Percentiles rank a stretch among this genome's conserved stretches.
Conservation (phyloP, 257 asterid genomes). For the Galeopsis tetrahit region DNA sequence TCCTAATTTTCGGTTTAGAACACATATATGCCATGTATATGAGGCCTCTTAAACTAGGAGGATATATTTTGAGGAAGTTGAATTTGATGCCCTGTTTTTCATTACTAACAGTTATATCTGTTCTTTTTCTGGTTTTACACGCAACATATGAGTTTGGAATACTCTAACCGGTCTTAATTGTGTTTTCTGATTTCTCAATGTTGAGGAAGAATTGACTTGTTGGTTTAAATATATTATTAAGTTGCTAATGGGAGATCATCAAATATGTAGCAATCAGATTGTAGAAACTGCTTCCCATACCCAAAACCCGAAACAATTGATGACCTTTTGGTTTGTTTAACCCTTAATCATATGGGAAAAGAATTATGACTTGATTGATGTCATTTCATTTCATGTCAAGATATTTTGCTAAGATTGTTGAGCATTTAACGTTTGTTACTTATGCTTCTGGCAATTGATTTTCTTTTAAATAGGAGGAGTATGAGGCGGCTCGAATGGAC, state of each 20-base stretch:
- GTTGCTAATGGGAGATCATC: neutral
- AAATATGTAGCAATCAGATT: conserved; percentile 5
- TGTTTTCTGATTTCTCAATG: conserved; percentile 22
- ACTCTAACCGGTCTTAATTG: neutral
- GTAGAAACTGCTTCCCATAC: conserved; percentile 10
- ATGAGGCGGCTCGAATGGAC: conserved; percentile 93
- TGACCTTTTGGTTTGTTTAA: conserved; percentile 13
- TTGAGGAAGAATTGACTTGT: conserved; percentile 21
- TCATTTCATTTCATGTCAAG: conserved; percentile 16
- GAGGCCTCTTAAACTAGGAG: conserved; percentile 19
- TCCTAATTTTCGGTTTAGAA: conserved; percentile 26
- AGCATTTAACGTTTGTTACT: conserved; percentile 11
- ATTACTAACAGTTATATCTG: conserved; percentile 17
- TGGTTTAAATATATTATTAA: conserved; percentile 5
- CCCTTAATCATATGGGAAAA: conserved; percentile 20
- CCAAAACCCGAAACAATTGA: conserved; percentile 17
- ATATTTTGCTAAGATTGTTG: conserved; percentile 23
- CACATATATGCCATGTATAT: neutral
- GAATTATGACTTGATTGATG: conserved; percentile 16
- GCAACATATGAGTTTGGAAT: neutral
- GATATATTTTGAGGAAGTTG: conserved; percentile 22
- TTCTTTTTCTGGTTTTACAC: conserved; percentile 26
- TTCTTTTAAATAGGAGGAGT: conserved; percentile 68
- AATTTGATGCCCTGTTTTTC: conserved; percentile 23
- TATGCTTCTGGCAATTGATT: conserved; percentile 29